Conservation (phyloP, 2,329 filamentous ascomycete genomes). For the Verticillium zaregamsianum region DNA sequence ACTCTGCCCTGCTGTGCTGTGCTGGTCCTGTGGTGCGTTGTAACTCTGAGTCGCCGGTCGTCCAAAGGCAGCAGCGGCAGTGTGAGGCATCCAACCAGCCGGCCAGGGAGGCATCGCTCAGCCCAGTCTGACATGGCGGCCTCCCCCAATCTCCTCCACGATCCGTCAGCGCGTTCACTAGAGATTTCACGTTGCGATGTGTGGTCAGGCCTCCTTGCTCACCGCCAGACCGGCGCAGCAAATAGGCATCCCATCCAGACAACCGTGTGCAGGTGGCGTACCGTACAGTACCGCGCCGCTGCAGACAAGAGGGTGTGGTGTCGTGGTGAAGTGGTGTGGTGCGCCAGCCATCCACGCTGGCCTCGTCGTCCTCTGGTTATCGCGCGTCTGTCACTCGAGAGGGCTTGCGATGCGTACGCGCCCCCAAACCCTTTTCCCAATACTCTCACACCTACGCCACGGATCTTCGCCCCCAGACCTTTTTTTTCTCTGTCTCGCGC, state of each 20-base stretch:
- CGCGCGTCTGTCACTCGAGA: too few species aligned
- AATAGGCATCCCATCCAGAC: slow-evolving; percentile 1
- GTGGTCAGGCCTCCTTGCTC: background rate
- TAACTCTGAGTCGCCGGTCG: background rate
- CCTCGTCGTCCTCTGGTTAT: too few species aligned
- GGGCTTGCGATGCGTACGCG: too few species aligned
- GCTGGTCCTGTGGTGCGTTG: background rate
- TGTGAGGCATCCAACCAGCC: background rate
- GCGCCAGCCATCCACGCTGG: too few species aligned
- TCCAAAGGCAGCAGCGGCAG: background rate
- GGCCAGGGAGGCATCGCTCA: background rate
- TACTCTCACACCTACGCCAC: background rate
- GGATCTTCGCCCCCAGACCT: background rate
- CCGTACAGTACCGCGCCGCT: background rate
- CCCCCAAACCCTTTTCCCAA: background rate
- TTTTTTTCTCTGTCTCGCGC: background rate
- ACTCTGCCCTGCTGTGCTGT: too few species aligned
- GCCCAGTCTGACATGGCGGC: background rate
- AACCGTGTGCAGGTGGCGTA: background rate
- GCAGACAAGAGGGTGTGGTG: background rate
- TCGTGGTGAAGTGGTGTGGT: background rate
- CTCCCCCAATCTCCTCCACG: background rate
- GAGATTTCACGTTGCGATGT: background rate
- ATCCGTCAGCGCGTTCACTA: background rate
- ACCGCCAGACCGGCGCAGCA: slow-evolving; percentile 4